These are phyloP conservation scores for Phytophthora lateralis DNA, from an alignment of 352 stramenopile genomes.

Conservation along the genomic window DNA sequence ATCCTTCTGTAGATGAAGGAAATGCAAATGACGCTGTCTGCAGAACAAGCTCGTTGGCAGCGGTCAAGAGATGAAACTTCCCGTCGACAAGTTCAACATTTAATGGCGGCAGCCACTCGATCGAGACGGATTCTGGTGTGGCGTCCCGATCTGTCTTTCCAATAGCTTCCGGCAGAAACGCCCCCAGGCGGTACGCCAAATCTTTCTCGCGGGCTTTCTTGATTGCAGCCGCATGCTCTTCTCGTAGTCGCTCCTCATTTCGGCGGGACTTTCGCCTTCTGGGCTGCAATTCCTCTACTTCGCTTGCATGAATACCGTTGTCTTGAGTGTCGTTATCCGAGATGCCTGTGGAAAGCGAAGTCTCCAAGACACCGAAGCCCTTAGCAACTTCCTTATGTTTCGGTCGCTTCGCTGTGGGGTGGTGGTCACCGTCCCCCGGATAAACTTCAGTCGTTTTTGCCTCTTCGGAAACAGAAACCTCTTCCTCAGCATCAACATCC, in stretches of 20 bases:
- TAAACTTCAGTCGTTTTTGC: not conserved
- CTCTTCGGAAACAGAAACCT: not conserved
- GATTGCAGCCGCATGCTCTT: constrained; percentile 69
- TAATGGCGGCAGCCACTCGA: constrained; percentile 35
- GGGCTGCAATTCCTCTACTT: constrained; percentile 34
- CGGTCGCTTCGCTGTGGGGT: constrained; percentile 17
- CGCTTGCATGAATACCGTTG: constrained; percentile 30
- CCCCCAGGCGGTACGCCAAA: constrained; percentile 53
- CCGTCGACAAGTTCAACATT: constrained; percentile 34
- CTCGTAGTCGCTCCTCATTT: constrained; percentile 65
- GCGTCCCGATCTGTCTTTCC: constrained; percentile 10
- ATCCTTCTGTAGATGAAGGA: constrained; percentile 7
- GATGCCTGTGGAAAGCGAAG: constrained; percentile 9
- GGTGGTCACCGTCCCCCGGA: constrained; percentile 6
- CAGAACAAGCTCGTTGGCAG: constrained; percentile 8
- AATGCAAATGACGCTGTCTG: constrained; percentile 29
- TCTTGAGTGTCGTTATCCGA: constrained; percentile 59
- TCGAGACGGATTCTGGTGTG: constrained; percentile 9
- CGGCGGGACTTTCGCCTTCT: constrained; percentile 65
- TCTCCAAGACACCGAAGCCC: constrained; percentile 15
- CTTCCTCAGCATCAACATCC: constrained; percentile 8
- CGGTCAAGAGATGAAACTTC: constrained; percentile 39
- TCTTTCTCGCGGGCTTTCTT: constrained; percentile 69
- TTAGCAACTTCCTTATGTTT: constrained; percentile 19
- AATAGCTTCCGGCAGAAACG: constrained; percentile 41